These are phyloP conservation scores for Neltuma alba DNA, from an alignment of 306 rosid genomes.

Conservation along the genomic window DNA sequence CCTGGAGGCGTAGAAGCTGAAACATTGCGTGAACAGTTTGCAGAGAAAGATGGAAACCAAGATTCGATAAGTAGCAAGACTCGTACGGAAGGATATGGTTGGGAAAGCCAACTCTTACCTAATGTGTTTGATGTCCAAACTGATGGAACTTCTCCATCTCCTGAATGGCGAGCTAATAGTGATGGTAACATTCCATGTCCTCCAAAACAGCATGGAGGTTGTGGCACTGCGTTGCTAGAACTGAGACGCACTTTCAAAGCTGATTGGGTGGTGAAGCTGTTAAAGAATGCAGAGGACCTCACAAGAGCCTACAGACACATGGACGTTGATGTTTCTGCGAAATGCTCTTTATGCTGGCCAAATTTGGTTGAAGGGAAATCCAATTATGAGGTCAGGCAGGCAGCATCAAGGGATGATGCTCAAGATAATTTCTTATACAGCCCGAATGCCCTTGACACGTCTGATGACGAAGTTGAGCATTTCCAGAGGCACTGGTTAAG, in stretches of 20 bases:
- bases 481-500: slow-evolving; percentile 52
- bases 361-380: slow-evolving; percentile 35
- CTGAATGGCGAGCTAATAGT: slow-evolving; percentile 43
- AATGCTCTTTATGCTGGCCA: slow-evolving; percentile 39
- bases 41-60: slow-evolving; percentile 30
- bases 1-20: slow-evolving; percentile 48
- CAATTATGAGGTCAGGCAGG: slow-evolving; percentile 37
- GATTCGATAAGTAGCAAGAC: slow-evolving; percentile 30
- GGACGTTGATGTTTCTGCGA: slow-evolving; percentile 26
- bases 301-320: slow-evolving; percentile 32
- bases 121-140: slow-evolving; percentile 22
- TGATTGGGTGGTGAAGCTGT: slow-evolving; percentile 43
- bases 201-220: slow-evolving; percentile 45
- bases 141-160: slow-evolving; percentile 35
- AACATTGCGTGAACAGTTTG: slow-evolving; percentile 41
- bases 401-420: slow-evolving; percentile 38
- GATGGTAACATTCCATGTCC: slow-evolving; percentile 48
- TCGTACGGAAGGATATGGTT: slow-evolving; percentile 35
- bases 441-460: slow-evolving; percentile 38
- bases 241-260: slow-evolving; percentile 43
- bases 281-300: slow-evolving; percentile 48
- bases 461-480: slow-evolving; percentile 48
- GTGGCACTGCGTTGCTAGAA: slow-evolving; percentile 40
- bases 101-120: slow-evolving; percentile 39
- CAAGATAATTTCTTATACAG: slow-evolving; percentile 44